Conservation (phyloP, 306 rosid genomes). For the Prunus mongolica region DNA sequence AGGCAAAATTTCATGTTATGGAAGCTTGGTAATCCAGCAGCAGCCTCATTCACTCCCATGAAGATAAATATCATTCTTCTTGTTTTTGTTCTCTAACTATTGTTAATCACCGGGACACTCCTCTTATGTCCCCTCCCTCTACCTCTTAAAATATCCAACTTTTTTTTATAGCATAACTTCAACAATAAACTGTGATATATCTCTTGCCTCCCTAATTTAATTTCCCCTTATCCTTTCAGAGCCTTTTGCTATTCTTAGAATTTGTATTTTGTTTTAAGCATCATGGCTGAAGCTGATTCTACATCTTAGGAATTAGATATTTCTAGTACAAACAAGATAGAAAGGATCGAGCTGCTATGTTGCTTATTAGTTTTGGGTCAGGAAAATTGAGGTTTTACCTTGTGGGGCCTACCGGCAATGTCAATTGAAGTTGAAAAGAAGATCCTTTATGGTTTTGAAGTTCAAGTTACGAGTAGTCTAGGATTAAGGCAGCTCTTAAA, state of each 20-base stretch:
- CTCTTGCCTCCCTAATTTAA: not conserved
- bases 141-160: too few relatives aligned
- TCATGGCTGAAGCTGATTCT: not conserved
- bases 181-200: not conserved
- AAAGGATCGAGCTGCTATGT: not conserved
- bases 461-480: not conserved
- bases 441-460: not conserved
- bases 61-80: not conserved
- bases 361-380: not conserved
- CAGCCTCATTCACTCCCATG: not conserved
- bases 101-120: not conserved
- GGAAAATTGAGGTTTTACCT: not conserved
- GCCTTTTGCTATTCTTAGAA: not conserved
- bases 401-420: not conserved
- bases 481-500: not conserved
- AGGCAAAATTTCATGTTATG: not conserved
- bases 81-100: not conserved
- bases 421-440: not conserved
- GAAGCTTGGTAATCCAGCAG: not conserved
- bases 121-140: not conserved
- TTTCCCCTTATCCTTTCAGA: not conserved
- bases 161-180: not conserved
- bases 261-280: not conserved
- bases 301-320: not conserved
- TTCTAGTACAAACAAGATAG: not conserved